Evolutionary conservation across 2,329 filamentous ascomycete species (phyloP).

Genomic region (Fusarium mangiferae): DNA sequence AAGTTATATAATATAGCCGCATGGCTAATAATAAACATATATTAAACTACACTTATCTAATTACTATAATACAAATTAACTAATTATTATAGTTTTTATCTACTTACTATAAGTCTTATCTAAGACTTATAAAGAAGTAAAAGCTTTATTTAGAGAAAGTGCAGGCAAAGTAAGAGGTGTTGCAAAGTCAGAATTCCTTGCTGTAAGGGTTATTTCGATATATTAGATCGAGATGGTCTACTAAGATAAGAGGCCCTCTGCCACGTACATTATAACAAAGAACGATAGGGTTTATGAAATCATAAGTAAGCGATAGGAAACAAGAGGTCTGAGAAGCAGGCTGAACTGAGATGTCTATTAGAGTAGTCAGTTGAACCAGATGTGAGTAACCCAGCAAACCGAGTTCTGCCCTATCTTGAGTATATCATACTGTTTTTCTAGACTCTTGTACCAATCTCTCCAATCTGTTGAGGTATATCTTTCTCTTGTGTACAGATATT

Average conservation of each 20-base stretch:
- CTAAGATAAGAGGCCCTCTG: neutral
- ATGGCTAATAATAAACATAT: no score
- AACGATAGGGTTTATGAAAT: rapidly evolving
- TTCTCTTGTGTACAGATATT: conserved; percentile 34
- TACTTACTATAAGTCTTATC: no score
- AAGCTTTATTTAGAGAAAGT: no score
- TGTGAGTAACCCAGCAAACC: neutral
- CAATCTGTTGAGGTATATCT: conserved; percentile 29
- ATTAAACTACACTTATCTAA: no score
- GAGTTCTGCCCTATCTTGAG: neutral
- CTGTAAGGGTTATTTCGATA: no score
- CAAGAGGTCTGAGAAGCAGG: rapidly evolving
- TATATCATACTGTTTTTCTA: neutral
- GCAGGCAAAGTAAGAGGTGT: no score
- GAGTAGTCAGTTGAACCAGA: rapidly evolving
- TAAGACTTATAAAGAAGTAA: no score
- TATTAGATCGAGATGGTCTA: no score
- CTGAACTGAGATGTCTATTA: neutral
- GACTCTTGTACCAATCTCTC: neutral
- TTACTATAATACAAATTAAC: no score
- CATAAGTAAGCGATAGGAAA: neutral
- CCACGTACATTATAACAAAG: neutral
- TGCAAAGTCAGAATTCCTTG: no score
- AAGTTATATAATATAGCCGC: no score
- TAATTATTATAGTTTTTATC: no score